Evolutionary conservation across 768 basidiomycete species (phyloP), one percentile per base, ranked within the genome.

Genomic region (Amanita rimosa): DNA sequence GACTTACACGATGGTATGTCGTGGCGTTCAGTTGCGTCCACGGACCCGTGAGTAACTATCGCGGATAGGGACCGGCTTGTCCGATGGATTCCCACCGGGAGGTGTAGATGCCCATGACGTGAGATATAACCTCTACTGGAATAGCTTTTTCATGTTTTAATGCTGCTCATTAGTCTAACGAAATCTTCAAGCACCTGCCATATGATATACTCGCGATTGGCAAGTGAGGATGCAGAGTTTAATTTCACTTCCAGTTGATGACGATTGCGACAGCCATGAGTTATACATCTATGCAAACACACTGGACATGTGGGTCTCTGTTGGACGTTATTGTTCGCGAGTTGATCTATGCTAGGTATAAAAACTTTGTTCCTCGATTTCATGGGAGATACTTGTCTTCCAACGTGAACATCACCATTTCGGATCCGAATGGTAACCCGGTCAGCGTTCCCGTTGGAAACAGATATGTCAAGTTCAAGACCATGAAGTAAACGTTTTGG

Each of bases 181-280:
- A 83, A 58, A 82, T 91, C 62, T 69, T 93, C 53, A 65, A 75
- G 17, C 64, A 76, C 48, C 69, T 94, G 16, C 83, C 84, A 0
- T 94, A 90, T 58, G 92, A 95, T 58, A 57, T 90, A 2, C 75
- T 92, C 59, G 67, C 87, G 2, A 89, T 92, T 44, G 91, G 92
- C 58, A 94, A 93, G 79, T 83, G 58, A 35, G 84, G 62, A 17
- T 7, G 17, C 7, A 19, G 13, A 26, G 7, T 24, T 21, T 16
- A 38, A 8, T 5, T 35, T 8, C 7, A 4, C 14, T 40, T 11
- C 16, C 13, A 13, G 27, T 38, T 11, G 34, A 37, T 29, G 34
- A 24, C 16, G 11, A 13, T 38, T 33, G 16, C 31, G 13, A 37
- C 45, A 85, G 83, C 60, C 92, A 94, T 54, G 91, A 94, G 65